Percentiles rank a stretch among this genome's conserved stretches.
Conservation (phyloP, 2,329 filamentous ascomycete species). For the Ceratocystis alfenasii region DNA sequence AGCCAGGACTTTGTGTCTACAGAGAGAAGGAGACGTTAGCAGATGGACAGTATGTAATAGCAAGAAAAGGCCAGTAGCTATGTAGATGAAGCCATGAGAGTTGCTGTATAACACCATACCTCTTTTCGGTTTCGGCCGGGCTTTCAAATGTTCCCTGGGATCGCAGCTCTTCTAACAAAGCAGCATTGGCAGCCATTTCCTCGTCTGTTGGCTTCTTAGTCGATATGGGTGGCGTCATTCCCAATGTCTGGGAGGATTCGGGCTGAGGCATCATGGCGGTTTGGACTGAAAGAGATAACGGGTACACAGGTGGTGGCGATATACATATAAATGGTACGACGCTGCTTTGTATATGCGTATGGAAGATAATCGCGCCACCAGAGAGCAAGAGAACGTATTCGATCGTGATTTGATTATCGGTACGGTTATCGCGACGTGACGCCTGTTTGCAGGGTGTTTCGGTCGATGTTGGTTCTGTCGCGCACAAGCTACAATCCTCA, state of each 20-base stretch:
- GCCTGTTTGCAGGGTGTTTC: not conserved
- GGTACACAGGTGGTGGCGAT: not conserved
- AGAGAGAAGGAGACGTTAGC: not conserved
- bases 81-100: not conserved
- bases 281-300: not conserved
- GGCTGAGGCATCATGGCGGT: not conserved
- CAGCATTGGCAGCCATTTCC: conserved; percentile 65
- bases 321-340: not conserved
- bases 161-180: conserved; percentile 73
- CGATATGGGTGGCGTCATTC: conserved; percentile 78
- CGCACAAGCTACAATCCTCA: not conserved
- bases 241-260: conserved; percentile 29
- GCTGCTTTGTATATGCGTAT: not conserved
- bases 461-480: not conserved
- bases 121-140: conserved; percentile 67
- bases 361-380: not conserved
- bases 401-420: not conserved
- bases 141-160: conserved; percentile 86
- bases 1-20: conserved; percentile 57
- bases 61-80: not conserved
- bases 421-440: not conserved
- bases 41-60: not conserved
- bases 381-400: not conserved
- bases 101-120: conserved; percentile 38
- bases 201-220: conserved; percentile 59